These are phyloP conservation scores for Penicillium brasilianum DNA, from an alignment of 2,329 filamentous ascomycete genomes.

Conservation along the genomic window DNA sequence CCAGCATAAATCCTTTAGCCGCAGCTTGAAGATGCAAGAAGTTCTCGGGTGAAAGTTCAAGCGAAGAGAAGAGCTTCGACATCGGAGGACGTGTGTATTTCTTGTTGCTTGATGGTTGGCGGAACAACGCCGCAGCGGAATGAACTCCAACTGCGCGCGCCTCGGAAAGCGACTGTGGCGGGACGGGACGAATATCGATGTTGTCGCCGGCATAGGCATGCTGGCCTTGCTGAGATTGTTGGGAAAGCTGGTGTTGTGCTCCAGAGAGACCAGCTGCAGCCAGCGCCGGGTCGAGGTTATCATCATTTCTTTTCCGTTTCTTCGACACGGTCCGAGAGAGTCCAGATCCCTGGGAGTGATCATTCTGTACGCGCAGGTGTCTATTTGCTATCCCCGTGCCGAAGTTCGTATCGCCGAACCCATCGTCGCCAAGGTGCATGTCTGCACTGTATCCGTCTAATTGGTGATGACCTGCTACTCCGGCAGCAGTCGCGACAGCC, in stretches of 20 bases:
- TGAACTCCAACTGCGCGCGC: slow-evolving; percentile 58
- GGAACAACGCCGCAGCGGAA: slow-evolving; percentile 60
- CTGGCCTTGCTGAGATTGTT: slow-evolving; percentile 30
- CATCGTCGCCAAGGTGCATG: slow-evolving; percentile 48
- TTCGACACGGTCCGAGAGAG: slow-evolving; percentile 44
- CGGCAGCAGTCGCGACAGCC: slow-evolving; percentile 55
- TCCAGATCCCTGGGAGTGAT: slow-evolving; percentile 37
- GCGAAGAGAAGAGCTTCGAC: slow-evolving; percentile 61
- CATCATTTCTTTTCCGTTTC: slow-evolving; percentile 49
- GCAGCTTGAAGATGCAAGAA: slow-evolving; percentile 61
- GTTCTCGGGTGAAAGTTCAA: slow-evolving; percentile 61
- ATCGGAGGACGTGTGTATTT: slow-evolving; percentile 64
- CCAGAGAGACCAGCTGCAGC: slow-evolving; percentile 33
- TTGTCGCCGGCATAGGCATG: slow-evolving; percentile 38
- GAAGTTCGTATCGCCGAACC: slow-evolving; percentile 44
- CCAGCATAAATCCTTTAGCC: slow-evolving; percentile 63
- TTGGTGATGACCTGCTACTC: slow-evolving; percentile 49
- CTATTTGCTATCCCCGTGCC: slow-evolving; percentile 34
- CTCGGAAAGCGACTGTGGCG: slow-evolving; percentile 48
- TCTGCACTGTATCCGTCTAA: slow-evolving; percentile 47
- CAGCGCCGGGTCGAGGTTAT: slow-evolving; percentile 45
- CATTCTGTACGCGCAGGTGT: slow-evolving; percentile 35
- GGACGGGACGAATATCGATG: slow-evolving; percentile 44
- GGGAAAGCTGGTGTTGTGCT: slow-evolving; percentile 35
- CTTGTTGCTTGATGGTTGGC: slow-evolving; percentile 56